Percentiles rank a stretch among this genome's conserved stretches.
Evolutionary conservation across 192 early-diverging fungal species (phyloP).

Genomic region (Coemansia interrupta): DNA sequence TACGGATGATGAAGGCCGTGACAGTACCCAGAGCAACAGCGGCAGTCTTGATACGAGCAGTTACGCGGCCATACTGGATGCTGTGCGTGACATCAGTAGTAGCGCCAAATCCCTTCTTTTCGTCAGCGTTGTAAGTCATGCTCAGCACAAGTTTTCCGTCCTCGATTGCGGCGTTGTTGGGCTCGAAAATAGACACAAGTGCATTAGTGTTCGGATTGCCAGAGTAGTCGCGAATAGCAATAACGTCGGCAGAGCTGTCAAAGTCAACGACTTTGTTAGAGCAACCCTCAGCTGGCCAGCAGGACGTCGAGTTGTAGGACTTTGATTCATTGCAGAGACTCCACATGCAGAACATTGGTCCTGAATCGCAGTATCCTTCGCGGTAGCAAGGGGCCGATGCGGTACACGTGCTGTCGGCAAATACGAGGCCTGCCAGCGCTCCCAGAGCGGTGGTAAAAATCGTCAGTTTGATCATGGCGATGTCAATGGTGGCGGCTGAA

Average conservation of each 20-base stretch:
- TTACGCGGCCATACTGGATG: slow-evolving; percentile 60
- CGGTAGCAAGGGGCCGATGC: slow-evolving; percentile 37
- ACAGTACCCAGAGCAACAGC: slow-evolving; percentile 56
- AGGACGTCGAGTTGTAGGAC: slow-evolving; percentile 46
- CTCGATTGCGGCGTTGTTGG: slow-evolving; percentile 30
- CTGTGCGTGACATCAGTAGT: slow-evolving; percentile 43
- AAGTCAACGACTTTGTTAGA: slow-evolving; percentile 30
- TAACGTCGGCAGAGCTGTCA: slow-evolving; percentile 23
- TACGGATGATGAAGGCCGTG: slow-evolving; percentile 57
- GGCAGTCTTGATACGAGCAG: slow-evolving; percentile 61
- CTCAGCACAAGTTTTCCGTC: slow-evolving; percentile 40
- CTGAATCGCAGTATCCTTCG: slow-evolving; percentile 48
- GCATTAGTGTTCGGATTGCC: slow-evolving; percentile 38
- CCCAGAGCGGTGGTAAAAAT: slow-evolving; percentile 17
- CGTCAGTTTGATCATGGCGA: slow-evolving; percentile 17
- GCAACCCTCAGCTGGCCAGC: slow-evolving; percentile 48
- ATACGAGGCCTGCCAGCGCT: slow-evolving; percentile 10
- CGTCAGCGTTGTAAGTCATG: slow-evolving; percentile 31
- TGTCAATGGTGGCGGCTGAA: not conserved
- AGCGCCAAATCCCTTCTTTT: slow-evolving; percentile 58
- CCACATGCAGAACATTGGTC: slow-evolving; percentile 47
- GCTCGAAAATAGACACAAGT: slow-evolving; percentile 49
- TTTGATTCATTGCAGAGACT: slow-evolving; percentile 31
- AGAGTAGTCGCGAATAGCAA: slow-evolving; percentile 20
- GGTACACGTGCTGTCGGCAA: slow-evolving; percentile 24